phyloP scores from a whole-genome alignment of 768 basidiomycete species.

The Botryobasidium botryosum region DNA sequence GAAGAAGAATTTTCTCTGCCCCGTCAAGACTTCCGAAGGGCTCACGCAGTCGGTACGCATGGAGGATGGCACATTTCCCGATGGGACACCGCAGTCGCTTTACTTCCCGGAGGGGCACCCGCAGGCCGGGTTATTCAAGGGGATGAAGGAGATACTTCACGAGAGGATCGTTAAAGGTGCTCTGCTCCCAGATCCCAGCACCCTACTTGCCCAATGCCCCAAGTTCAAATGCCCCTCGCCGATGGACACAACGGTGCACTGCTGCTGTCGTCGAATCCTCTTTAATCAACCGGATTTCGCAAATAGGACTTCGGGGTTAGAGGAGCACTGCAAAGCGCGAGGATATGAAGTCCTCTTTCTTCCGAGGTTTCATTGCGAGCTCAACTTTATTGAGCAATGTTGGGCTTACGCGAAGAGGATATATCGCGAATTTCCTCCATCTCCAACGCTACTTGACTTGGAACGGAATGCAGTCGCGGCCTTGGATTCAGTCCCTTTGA shows the following conservation, averaged over 20 bases:
- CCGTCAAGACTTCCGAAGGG: no score
- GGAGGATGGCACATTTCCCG: no score
- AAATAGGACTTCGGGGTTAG: constrained; percentile 20
- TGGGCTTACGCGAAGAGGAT: constrained; percentile 24
- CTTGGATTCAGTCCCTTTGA: constrained; percentile 18
- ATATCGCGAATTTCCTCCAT: constrained; percentile 18
- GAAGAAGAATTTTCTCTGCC: no score
- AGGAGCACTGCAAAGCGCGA: constrained; percentile 14
- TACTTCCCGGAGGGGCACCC: constrained; percentile 23
- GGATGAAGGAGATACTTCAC: constrained; percentile 22
- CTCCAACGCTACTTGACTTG: constrained; percentile 20
- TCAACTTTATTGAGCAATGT: constrained; percentile 30
- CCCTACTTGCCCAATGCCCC: constrained; percentile 10
- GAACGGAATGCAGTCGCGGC: constrained; percentile 19
- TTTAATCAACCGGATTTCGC: constrained; percentile 29
- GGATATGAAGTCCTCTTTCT: constrained; percentile 23
- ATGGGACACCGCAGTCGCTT: constrained; percentile 19
- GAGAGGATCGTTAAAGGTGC: constrained; percentile 12
- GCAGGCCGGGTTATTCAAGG: constrained; percentile 24
- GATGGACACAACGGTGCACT: constrained; percentile 12
- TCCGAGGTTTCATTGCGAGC: constrained; percentile 29
- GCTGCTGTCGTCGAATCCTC: constrained; percentile 24
- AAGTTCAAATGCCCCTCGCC: constrained; percentile 22
- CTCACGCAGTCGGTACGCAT: no score
- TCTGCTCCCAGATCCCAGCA: no score